Evolutionary conservation across 176 grass and related monocot species (phyloP).

Genomic region (Lolium perenne): DNA sequence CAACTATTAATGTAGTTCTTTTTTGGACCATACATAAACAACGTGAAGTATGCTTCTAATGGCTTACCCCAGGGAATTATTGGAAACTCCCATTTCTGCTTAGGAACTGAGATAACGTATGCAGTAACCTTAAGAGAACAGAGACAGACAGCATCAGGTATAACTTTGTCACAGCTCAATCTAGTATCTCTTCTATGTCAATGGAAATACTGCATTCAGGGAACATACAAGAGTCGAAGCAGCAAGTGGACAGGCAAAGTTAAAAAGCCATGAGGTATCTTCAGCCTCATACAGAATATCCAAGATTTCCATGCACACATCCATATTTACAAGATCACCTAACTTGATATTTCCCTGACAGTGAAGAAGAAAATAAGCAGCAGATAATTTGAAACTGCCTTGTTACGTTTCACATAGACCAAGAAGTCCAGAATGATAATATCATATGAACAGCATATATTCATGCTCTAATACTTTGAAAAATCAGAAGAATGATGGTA

Average conservation of each 20-base stretch:
- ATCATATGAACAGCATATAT: slow-evolving; percentile 15
- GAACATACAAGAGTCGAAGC: slow-evolving; percentile 79
- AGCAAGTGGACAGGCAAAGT: slow-evolving; percentile 67
- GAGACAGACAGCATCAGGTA: slow-evolving; percentile 15
- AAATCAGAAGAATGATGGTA: neutral
- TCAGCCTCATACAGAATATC: slow-evolving; percentile 92
- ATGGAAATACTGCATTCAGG: slow-evolving; percentile 27
- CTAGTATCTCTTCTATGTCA: neutral
- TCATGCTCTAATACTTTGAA: slow-evolving; percentile 5
- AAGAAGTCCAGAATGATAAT: slow-evolving; percentile 32
- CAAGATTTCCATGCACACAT: slow-evolving; percentile 88
- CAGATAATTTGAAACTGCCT: slow-evolving; percentile 9
- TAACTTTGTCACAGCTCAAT: slow-evolving; percentile 5
- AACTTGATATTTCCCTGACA: slow-evolving; percentile 74
- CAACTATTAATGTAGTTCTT: neutral
- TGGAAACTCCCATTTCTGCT: slow-evolving; percentile 93
- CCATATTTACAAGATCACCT: slow-evolving; percentile 66
- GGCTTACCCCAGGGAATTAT: slow-evolving; percentile 88
- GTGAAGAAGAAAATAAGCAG: slow-evolving; percentile 31
- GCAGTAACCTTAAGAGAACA: slow-evolving; percentile 64
- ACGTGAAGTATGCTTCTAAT: neutral
- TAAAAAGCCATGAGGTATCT: slow-evolving; percentile 68
- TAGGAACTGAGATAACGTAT: slow-evolving; percentile 83
- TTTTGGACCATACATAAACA: neutral
- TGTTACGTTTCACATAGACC: slow-evolving; percentile 2